phyloP scores from a whole-genome alignment of 2,329 filamentous ascomycete species.

The Talaromyces atroroseus region DNA sequence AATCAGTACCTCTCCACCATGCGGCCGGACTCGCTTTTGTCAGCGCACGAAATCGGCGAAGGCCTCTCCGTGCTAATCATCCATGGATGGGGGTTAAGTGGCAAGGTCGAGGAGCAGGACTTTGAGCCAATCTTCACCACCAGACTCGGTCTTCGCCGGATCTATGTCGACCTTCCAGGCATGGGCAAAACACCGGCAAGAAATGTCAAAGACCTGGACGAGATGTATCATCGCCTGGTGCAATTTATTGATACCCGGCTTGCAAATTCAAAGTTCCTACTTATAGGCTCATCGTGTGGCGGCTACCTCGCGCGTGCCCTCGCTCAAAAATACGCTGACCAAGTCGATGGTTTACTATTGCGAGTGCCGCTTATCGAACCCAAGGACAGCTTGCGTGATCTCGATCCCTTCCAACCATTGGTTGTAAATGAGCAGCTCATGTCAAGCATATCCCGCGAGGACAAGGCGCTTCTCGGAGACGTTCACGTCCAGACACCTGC shows the following conservation, averaged over 20 bases:
- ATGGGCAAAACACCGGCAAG: conserved; percentile 25
- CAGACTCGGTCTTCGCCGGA: conserved; percentile 18
- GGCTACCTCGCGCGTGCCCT: conserved; percentile 25
- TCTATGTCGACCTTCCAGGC: conserved; percentile 27
- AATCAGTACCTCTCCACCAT: too few species aligned
- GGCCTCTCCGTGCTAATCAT: conserved; percentile 25
- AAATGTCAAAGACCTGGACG: conserved; percentile 21
- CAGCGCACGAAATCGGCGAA: conserved; percentile 21
- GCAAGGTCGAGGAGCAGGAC: conserved; percentile 20
- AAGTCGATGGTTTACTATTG: conserved; percentile 23
- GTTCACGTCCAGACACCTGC: conserved; percentile 24
- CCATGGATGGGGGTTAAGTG: conserved; percentile 24
- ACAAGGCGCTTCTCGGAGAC: conserved; percentile 21
- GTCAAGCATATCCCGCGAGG: conserved; percentile 18
- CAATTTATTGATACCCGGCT: conserved; percentile 25
- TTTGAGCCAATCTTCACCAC: conserved; percentile 26
- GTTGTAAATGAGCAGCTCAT: conserved; percentile 22
- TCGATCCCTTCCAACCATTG: conserved; percentile 22
- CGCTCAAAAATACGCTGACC: conserved; percentile 21
- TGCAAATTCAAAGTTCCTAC: conserved; percentile 19
- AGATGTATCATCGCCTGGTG: conserved; percentile 21
- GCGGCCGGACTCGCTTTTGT: conserved; percentile 18
- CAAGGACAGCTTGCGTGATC: conserved; percentile 19
- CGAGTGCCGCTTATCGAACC: conserved; percentile 26
- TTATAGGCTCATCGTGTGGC: conserved; percentile 25